Conservation (phyloP, 1,139 yeast genomes). For the Groenewaldozyma sp. region DNA sequence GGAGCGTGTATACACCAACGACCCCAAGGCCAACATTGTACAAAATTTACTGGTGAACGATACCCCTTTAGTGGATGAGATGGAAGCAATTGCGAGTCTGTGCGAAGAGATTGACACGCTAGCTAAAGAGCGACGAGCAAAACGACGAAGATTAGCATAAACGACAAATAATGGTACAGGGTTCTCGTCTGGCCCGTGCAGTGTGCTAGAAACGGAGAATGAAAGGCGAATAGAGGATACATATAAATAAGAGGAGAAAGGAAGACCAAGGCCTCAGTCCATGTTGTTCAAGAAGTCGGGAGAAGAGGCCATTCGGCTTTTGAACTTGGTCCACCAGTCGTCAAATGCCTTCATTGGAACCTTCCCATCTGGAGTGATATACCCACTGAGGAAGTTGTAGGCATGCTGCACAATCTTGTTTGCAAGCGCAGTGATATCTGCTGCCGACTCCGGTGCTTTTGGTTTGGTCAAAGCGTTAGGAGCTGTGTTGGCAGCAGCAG, state of each 20-base stretch:
- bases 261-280: slow-evolving; percentile 11
- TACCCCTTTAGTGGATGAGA: neutral
- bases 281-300: slow-evolving; percentile 64
- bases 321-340: slow-evolving; percentile 94
- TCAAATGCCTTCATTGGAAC: slow-evolving; percentile 87
- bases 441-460: slow-evolving; percentile 18
- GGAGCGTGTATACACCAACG: neutral
- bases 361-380: slow-evolving; percentile 64
- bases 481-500: slow-evolving; percentile 1
- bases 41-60: neutral
- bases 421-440: slow-evolving; percentile 47
- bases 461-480: slow-evolving; percentile 14
- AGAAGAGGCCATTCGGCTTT: slow-evolving; percentile 60
- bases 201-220: slow-evolving; percentile 1
- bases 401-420: slow-evolving; percentile 87
- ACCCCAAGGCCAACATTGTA: neutral
- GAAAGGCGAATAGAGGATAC: neutral
- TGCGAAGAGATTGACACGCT: slow-evolving; percentile 1
- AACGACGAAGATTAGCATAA: no score
- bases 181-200: no score
- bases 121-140: no score
- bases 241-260: neutral
- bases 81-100: neutral
- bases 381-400: slow-evolving; percentile 80
- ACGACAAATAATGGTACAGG: no score